These are phyloP conservation scores for Zasmidium cellare DNA, from an alignment of 2,329 filamentous ascomycete species.

Conservation along the genomic window DNA sequence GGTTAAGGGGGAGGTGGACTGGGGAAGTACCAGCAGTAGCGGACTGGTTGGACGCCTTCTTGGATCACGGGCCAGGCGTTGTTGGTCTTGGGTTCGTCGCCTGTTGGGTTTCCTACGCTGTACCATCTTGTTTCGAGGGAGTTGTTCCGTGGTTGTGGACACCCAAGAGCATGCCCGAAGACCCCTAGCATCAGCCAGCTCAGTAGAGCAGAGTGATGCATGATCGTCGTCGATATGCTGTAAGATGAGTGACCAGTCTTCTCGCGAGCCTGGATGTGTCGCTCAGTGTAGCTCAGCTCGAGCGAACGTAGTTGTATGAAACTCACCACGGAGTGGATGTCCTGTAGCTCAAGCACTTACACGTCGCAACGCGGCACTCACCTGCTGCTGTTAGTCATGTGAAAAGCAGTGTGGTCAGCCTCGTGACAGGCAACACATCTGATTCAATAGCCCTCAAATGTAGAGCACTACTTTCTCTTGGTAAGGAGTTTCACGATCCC, in stretches of 20 bases:
- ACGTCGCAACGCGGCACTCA: too few species aligned
- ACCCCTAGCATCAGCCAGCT: neutral
- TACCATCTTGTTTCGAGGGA: neutral
- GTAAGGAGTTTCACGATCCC: neutral
- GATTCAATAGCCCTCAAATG: too few species aligned
- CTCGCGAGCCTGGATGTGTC: too few species aligned
- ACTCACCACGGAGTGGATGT: too few species aligned
- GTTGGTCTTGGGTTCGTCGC: conserved; percentile 1
- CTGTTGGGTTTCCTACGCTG: conserved; percentile 2
- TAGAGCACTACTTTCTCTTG: too few species aligned
- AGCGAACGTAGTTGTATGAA: too few species aligned
- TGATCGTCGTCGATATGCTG: neutral
- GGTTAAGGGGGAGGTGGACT: neutral
- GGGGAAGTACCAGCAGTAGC: conserved; percentile 4
- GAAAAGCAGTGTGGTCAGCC: too few species aligned
- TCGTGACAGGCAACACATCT: too few species aligned
- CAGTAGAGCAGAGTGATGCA: neutral
- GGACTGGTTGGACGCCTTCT: neutral
- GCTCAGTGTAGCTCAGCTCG: too few species aligned
- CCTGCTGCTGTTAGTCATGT: too few species aligned
- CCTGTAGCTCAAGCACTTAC: too few species aligned
- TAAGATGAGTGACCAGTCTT: too few species aligned
- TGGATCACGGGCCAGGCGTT: conserved; percentile 2
- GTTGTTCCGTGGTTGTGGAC: neutral
- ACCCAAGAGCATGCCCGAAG: neutral